Evolutionary conservation across 257 asterid species (phyloP).

Genomic region (Rubia yunnanensis): DNA sequence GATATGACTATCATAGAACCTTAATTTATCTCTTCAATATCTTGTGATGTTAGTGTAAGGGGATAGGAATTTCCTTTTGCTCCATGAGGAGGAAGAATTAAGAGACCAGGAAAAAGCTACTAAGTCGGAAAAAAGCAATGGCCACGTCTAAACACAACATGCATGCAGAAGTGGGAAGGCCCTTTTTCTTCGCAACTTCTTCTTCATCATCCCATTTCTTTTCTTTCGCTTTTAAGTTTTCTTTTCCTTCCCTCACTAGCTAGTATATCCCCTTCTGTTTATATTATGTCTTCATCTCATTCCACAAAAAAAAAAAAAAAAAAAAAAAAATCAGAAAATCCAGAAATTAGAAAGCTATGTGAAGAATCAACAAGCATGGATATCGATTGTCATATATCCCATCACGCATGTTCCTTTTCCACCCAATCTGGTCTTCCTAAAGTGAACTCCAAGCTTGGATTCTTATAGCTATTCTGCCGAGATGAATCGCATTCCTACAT

Average conservation of each 20-base stretch:
- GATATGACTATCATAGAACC: too few relatives aligned
- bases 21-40: too few relatives aligned
- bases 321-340: background rate
- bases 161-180: slow-evolving; percentile 11
- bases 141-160: slow-evolving; percentile 7
- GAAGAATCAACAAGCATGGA: slow-evolving; percentile 2
- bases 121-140: background rate
- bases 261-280: background rate
- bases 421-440: slow-evolving; percentile 46
- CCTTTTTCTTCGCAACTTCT: background rate
- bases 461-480: slow-evolving; percentile 27
- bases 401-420: slow-evolving; percentile 29
- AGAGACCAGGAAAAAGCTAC: too few relatives aligned
- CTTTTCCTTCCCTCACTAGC: background rate
- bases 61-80: too few relatives aligned
- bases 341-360: background rate
- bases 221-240: background rate
- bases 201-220: background rate
- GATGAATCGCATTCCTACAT: slow-evolving; percentile 39
- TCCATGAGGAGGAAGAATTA: background rate
- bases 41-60: too few relatives aligned
- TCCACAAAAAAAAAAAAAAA: background rate
- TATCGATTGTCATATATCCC: background rate
- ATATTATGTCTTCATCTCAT: slow-evolving; percentile 10
- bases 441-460: slow-evolving; percentile 47